A percentile compares a stretch with the other conserved stretches of the same genome.
phyloP scores from a whole-genome alignment of 2,329 filamentous ascomycete genomes.

The Xylaria sp. region DNA sequence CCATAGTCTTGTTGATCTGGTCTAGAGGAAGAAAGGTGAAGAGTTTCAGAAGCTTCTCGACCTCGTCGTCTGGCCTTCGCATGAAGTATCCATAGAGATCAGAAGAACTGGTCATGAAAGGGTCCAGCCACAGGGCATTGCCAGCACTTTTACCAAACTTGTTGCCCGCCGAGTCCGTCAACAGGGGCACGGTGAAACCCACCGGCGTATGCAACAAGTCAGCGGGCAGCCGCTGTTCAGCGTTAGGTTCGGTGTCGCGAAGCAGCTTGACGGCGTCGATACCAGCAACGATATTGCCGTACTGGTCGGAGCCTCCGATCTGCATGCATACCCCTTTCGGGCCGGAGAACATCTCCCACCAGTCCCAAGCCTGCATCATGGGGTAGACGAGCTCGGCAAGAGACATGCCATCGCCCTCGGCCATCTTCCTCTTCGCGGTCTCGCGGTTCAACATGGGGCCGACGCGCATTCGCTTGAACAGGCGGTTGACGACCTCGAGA shows the following conservation, averaged over 20 bases:
- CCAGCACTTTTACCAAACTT: conserved; percentile 97
- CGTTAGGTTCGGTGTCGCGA: conserved; percentile 66
- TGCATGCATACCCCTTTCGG: conserved; percentile 77
- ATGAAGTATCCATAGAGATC: conserved; percentile 94
- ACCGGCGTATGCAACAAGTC: conserved; percentile 69
- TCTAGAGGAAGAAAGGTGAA: conserved; percentile 86
- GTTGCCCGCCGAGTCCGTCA: conserved; percentile 84
- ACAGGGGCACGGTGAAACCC: conserved; percentile 89
- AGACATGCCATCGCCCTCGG: conserved; percentile 91
- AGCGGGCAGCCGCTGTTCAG: conserved; percentile 53
- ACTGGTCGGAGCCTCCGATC: conserved; percentile 95
- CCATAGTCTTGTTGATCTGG: conserved; percentile 75
- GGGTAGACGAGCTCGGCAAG: conserved; percentile 95
- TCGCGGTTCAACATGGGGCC: conserved; percentile 90
- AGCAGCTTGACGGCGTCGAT: conserved; percentile 86
- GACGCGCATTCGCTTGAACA: conserved; percentile 80
- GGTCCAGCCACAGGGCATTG: conserved; percentile 93
- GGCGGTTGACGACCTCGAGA: conserved; percentile 77
- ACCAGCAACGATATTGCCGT: conserved; percentile 92
- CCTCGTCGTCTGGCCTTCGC: conserved; percentile 80
- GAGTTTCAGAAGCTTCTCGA: conserved; percentile 84
- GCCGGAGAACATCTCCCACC: conserved; percentile 83
- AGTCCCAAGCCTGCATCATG: conserved; percentile 94
- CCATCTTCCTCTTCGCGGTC: conserved; percentile 85
- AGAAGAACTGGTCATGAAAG: conserved; percentile 80